Evolutionary conservation across 1,139 yeast genomes (phyloP), one percentile per base, ranked within the genome.

Genomic region (Kurtzmaniella quercitrusa): DNA sequence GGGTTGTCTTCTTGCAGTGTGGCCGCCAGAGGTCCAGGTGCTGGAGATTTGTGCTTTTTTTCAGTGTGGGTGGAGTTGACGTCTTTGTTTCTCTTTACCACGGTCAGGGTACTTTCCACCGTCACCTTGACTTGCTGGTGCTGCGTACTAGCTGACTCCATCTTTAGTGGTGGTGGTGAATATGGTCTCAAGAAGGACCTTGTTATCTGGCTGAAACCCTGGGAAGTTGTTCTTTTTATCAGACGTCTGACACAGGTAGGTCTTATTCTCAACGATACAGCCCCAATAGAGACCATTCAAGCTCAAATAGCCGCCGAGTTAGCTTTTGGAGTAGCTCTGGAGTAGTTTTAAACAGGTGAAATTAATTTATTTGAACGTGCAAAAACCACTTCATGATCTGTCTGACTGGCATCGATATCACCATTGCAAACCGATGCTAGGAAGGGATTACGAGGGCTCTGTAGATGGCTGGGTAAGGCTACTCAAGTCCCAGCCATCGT

Each of bases 401-500:
- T 5, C 23, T n/a, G n/a, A n/a, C n/a, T n/a, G n/a, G n/a, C n/a
- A n/a, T n/a, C n/a, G n/a, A n/a, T n/a, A n/a, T n/a, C n/a, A n/a
- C n/a, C n/a, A n/a, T n/a, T n/a, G n/a, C n/a, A n/a, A n/a, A 27
- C 12, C 14, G 31, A 27, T 27, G 31, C 14, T 11, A n/a, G 31
- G 12, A n/a, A 6, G 31, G 14, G 14, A 27, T 6, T 5, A 27
- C 10, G 14, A 3, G 17, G 18, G 36, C 10, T 4, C 16, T 8
- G 36, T 31, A 5, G 18, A 14, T 15, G 5, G 14, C 10, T 31
- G 36, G 36, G 18, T 16, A 6, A 31, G 14, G 21, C 9, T 23
- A 9, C 59, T 66, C 15, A 59, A 59, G 45, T 45, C 45, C 18
- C 49, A 53, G 19, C 71, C 70, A 2, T 43, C 47, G 8, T 40